These are phyloP conservation scores for Sclerotinia subarctica DNA, from an alignment of 2,329 filamentous ascomycete species.

Conservation along the genomic window DNA sequence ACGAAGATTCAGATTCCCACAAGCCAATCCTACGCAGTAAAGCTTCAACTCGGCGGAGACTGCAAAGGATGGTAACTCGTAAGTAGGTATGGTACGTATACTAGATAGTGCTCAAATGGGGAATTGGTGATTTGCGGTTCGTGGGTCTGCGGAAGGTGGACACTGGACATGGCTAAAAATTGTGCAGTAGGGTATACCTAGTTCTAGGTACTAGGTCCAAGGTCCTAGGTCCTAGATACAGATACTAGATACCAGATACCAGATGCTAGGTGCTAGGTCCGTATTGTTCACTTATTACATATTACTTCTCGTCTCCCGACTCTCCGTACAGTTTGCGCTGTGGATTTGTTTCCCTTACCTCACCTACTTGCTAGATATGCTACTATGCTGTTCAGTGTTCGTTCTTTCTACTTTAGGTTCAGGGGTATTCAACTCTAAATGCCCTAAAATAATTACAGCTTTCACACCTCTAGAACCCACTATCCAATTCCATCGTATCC, in stretches of 20 bases:
- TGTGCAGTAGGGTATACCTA: background rate
- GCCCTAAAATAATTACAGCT: too few relatives aligned
- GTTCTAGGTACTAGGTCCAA: background rate
- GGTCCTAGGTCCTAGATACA: background rate
- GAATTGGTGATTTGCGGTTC: background rate
- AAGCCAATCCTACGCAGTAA: slow-evolving; percentile 8
- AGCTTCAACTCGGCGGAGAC: slow-evolving; percentile 1
- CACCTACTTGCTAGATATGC: too few relatives aligned
- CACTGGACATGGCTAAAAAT: background rate
- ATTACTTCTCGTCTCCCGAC: too few relatives aligned
- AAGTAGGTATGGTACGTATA: background rate
- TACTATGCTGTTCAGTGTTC: too few relatives aligned
- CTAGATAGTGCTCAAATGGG: background rate
- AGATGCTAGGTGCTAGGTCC: background rate
- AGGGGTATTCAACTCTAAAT: too few relatives aligned
- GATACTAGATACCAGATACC: background rate
- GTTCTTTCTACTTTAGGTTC: too few relatives aligned
- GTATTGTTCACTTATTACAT: background rate
- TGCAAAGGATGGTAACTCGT: background rate
- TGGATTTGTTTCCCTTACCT: too few relatives aligned
- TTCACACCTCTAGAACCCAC: too few relatives aligned
- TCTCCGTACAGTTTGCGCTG: too few relatives aligned
- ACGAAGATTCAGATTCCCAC: background rate
- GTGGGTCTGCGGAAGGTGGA: slow-evolving; percentile 4
- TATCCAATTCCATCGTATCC: background rate